Evolutionary conservation across 2,329 filamentous ascomycete genomes (phyloP), one percentile per base, ranked within the genome.

Genomic region (Sclerotinia borealis): DNA sequence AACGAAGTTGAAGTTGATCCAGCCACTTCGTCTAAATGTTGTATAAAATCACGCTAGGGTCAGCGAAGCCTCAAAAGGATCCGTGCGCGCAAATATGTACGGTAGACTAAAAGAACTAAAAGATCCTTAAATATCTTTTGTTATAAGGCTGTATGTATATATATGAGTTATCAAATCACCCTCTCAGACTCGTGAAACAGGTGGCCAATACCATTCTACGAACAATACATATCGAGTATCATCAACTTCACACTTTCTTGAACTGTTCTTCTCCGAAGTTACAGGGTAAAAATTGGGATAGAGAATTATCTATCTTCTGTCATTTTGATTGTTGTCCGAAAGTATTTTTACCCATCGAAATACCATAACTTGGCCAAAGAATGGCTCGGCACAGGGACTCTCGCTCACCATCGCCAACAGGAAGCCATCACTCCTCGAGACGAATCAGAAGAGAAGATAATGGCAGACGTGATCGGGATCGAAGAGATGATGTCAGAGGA

Each of bases 381-480:
- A 84, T 84, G 82, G 81, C 80, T 80, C 81, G 82, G 77, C 81
- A 81, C 77, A 82, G 81, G 80, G 82, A 84, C 77, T 80, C 80
- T 81, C 83, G 90, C 90, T 93, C 90, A 93, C 91, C 90, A 90
- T 92, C 89, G 87, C 89, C 89, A 88, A 87, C 88, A 92, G 90
- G 89, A 86, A 92, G 89, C 83, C 87, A 90, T 76, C 83, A 85
- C 78, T 87, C 86, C 78, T 85, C 87, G 74, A 85, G 78, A 74
- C 83, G 82, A 66, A 77, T 72, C 72, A 79, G 80, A 72, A 79
- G 81, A 76, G 82, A 76, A 39, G 73, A 76, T 61, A 72, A 83
- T 74, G 77, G 80, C 71, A 78, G 81, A 67, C 77, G 78, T 72
- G 79, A 77, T 69, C 77, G 78, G 73, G 79, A 77, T 69, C 76